These are phyloP conservation scores for Xylariaceae sp. DNA, from an alignment of 2,329 filamentous ascomycete genomes.

Conservation along the genomic window DNA sequence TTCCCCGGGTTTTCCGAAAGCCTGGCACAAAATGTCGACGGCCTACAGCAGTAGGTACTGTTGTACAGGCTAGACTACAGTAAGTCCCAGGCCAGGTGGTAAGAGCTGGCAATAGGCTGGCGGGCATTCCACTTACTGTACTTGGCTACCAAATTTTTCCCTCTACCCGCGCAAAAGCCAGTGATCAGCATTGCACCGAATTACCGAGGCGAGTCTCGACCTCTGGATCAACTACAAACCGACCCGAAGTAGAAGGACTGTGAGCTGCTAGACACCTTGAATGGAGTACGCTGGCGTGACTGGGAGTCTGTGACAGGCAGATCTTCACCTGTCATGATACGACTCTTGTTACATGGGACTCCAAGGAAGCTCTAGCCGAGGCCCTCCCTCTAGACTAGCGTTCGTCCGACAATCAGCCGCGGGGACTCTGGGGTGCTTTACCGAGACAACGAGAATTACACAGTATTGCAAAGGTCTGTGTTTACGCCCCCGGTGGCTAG, in stretches of 20 bases:
- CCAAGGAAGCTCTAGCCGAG: conserved; percentile 7
- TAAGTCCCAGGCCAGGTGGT: neutral
- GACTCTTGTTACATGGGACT: neutral
- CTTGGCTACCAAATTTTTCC: no score
- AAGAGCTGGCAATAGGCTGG: no score
- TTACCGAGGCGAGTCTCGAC: conserved; percentile 12
- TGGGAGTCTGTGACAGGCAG: conserved; percentile 5
- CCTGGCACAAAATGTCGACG: conserved; percentile 2
- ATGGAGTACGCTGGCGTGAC: no score
- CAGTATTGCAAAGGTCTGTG: neutral
- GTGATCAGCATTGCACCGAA: conserved; percentile 10
- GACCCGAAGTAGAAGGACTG: conserved; percentile 2
- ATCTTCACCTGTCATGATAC: conserved; percentile 6
- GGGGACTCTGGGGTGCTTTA: conserved; percentile 7
- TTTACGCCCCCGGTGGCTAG: conserved; percentile 1
- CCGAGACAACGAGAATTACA: conserved; percentile 1
- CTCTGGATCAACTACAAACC: conserved; percentile 4
- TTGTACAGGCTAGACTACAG: neutral
- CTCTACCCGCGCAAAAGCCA: no score
- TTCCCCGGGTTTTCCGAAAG: conserved; percentile 3
- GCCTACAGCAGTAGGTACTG: no score
- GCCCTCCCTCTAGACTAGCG: conserved; percentile 1
- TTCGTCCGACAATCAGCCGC: conserved; percentile 3
- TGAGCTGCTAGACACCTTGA: conserved; percentile 10
- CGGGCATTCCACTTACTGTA: no score